Evolutionary conservation across 805 yeast genomes (phyloP).

Genomic region (Yarrowia keelungensis): DNA sequence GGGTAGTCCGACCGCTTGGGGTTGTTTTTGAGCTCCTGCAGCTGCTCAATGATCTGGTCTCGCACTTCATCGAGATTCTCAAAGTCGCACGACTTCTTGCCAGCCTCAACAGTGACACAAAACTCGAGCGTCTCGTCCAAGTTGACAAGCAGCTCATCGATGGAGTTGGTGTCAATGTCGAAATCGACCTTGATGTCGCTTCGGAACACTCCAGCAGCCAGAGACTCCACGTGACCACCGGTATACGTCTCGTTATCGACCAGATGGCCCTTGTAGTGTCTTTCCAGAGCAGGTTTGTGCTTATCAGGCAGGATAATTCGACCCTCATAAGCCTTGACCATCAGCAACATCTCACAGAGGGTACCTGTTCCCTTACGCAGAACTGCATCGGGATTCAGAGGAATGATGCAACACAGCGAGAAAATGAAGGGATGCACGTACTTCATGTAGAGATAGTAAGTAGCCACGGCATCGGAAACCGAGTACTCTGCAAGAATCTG

Average conservation of each 20-base stretch:
- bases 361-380: slow-evolving; percentile 98
- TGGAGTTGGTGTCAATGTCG: slow-evolving; percentile 77
- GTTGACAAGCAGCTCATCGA: slow-evolving; percentile 78
- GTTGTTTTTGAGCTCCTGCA: slow-evolving; percentile 64
- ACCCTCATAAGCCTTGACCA: slow-evolving; percentile 89
- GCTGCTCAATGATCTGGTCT: slow-evolving; percentile 59
- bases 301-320: slow-evolving; percentile 88
- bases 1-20: slow-evolving; percentile 81
- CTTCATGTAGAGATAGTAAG: slow-evolving; percentile 92
- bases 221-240: slow-evolving; percentile 97
- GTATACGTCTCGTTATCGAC: slow-evolving; percentile 96
- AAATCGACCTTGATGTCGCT: slow-evolving; percentile 82
- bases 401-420: slow-evolving; percentile 93
- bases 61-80: slow-evolving; percentile 80
- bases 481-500: slow-evolving; percentile 94
- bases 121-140: slow-evolving; percentile 80
- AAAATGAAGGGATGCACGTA: slow-evolving; percentile 97
- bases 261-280: slow-evolving; percentile 84
- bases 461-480: slow-evolving; percentile 99
- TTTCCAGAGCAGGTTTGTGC: slow-evolving; percentile 90
- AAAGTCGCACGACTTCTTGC: slow-evolving; percentile 71
- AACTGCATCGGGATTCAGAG: slow-evolving; percentile 95
- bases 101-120: slow-evolving; percentile 80
- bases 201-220: slow-evolving; percentile 97
- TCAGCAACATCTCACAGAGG: slow-evolving; percentile 93